Base-by-base conservation (phyloP, 2,329 filamentous ascomycete species). In the Byssochlamys sp. region DNA sequence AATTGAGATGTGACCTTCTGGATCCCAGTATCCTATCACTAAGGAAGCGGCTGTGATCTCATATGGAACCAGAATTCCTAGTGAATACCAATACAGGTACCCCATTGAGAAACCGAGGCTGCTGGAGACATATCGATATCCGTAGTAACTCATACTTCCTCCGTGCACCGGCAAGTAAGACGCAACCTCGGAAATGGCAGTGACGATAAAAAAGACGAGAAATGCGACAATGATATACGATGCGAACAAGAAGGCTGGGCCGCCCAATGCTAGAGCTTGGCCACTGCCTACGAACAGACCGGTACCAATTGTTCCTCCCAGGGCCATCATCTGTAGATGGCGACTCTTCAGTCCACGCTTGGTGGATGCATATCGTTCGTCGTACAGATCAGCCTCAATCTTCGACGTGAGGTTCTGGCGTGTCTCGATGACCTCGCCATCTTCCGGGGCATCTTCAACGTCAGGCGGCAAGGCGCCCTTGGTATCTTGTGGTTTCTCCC, bases 41-140 rank as follows among this genome's bases (percentile, higher is more conserved):
- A 87, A 78, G 48, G 81, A 80, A 11, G 84, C 83, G 6, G 85
- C 85, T 0, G 82, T 83, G 59, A 88, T 84, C 70, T 88, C 85
- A 58, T 82, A 80, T 53, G 75, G 77, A 0, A 80, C 73, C 39
- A 78, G 66, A 29, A 80, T 78, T 0, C 76, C 74, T 53, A 73
- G 63, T 1, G 73, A 73, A 55, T 78, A 80, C 77, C 77, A 80
- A 63, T 79, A 79, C 3, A 75, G 63, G 50, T 75, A 76, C 19
- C 75, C 75, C 62, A 75, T 73, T 9, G 74, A 69, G 55, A 77
- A 76, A 1, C 72, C 73, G 61, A 75, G 58, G 53, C 72, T 75
- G 33, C 74, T 68, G 24, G 71, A 74, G 12, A 75, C 73, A 54
- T 76, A 77, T 9, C 74, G 71, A 57, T 72, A 74, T 10, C 71